Evolutionary conservation across 805 yeast genomes (phyloP).

Genomic region (Candida sithepensis): DNA sequence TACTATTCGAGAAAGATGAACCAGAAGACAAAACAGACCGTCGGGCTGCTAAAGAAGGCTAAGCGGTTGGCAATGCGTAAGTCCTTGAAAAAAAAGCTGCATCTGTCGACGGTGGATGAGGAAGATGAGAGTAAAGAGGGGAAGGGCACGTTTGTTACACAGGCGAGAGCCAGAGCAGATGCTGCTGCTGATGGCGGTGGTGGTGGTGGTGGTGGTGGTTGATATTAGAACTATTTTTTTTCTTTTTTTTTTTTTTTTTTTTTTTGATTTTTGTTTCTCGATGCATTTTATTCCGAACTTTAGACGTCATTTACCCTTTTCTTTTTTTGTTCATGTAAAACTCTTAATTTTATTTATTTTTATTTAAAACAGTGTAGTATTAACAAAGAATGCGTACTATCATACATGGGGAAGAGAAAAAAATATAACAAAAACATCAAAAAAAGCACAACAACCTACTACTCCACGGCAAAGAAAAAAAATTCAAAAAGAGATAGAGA

Average conservation of each 20-base stretch:
- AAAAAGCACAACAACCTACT: not conserved
- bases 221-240: no score
- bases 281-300: not conserved
- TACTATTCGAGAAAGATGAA: conserved; percentile 13
- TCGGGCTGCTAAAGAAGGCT: conserved; percentile 12
- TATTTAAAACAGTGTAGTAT: no score
- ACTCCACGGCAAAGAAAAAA: not conserved
- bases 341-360: no score
- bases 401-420: no score
- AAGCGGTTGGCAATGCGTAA: not conserved
- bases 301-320: no score
- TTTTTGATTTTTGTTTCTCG: not conserved
- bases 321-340: no score
- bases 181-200: not conserved
- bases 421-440: no score
- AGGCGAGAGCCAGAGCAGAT: not conserved
- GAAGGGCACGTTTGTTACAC: not conserved
- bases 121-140: not conserved
- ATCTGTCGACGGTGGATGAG: not conserved
- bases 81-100: conserved; percentile 1
- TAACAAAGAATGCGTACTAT: no score
- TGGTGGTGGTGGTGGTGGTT: no score
- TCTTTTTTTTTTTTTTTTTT: not conserved
- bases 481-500: not conserved
- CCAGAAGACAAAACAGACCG: conserved; percentile 13